Evolutionary conservation across 352 stramenopile species (phyloP), one percentile per base, ranked within the genome.

Genomic region (Aphanomyces invadans): DNA sequence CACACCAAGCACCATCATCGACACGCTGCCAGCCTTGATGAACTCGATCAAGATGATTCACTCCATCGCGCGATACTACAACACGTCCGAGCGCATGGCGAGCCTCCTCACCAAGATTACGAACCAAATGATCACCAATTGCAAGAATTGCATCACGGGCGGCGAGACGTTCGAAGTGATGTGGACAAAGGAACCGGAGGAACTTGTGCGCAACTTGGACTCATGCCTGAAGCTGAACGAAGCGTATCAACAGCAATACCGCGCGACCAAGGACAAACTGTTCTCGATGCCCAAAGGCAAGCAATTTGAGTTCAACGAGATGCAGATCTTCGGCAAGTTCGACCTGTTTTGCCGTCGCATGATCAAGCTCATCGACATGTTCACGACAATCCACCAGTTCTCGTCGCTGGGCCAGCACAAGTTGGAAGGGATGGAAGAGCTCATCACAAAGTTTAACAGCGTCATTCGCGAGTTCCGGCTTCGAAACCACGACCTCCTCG

Each of bases 11-110:
- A 95, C 91, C n/a, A 99, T 99, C 65, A 97, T 98, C 63, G 96
- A 99, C 78, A 98, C 96, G 52, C 78, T 99, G 17, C 97, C 97
- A 4, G 95, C 96, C 31, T 82, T 99, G 3, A 97, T 99, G 79
- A 99, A 99, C 78, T 98, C 91, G 31, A 98, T 99, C 80, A 99
- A 99, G 80, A 99, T 99, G 97, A 98, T 99, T 68, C 96, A 99
- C 72, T 98, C 94, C 11, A 99, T 99, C 68, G 93, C 96, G 62
- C 80, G 97, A 49, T 99, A 99, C 69, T 99, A 99, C 82, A 98
- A 98, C 73, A 99, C 95, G n/a, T 97, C 87, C 4, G 96, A 99
- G 70, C 84, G 96, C 31, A 98, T 99, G 88, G 93, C 93, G 0
- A 97, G 92, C 39, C 79, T 99, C 55, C 97, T 99, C 64, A 86